Conservation (phyloP, 208 protist genomes). For the Crithidia acanthocephali region DNA sequence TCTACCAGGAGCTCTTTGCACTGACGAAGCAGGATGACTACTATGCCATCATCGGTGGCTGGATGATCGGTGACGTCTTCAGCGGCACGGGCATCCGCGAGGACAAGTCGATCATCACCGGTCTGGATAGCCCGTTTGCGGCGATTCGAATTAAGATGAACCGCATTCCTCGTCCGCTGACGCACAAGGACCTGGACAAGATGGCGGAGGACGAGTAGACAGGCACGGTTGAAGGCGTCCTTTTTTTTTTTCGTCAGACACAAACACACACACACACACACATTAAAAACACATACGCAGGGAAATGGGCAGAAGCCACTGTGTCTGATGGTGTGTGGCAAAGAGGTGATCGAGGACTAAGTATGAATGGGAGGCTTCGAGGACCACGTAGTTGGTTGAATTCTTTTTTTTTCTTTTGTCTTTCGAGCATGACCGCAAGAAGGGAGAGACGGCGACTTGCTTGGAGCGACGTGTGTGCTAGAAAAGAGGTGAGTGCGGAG, state of each 20-base stretch:
- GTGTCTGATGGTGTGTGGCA: no score
- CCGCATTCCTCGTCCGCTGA: slow-evolving; percentile 41
- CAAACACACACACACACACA: no score
- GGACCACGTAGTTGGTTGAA: no score
- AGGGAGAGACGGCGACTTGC: no score
- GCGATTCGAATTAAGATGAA: slow-evolving; percentile 66
- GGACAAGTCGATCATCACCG: slow-evolving; percentile 86
- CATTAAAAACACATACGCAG: no score
- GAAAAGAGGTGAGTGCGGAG: neutral
- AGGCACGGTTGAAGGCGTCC: neutral
- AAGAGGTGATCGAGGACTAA: no score
- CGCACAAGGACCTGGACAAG: slow-evolving; percentile 62
- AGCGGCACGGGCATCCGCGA: slow-evolving; percentile 86
- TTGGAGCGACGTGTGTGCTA: no score
- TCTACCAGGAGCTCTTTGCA: slow-evolving; percentile 88
- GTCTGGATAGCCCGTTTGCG: slow-evolving; percentile 79
- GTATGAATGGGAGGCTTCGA: no score
- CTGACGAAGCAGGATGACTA: slow-evolving; percentile 77
- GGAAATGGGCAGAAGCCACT: no score
- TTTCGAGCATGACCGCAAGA: no score
- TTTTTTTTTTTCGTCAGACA: neutral
- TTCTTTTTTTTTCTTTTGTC: no score
- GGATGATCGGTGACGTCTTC: slow-evolving; percentile 87
- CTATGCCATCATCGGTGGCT: slow-evolving; percentile 89
- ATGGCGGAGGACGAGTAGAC: slow-evolving; percentile 52